Conservation (phyloP, 306 rosid species). For the Rosa rugosa region DNA sequence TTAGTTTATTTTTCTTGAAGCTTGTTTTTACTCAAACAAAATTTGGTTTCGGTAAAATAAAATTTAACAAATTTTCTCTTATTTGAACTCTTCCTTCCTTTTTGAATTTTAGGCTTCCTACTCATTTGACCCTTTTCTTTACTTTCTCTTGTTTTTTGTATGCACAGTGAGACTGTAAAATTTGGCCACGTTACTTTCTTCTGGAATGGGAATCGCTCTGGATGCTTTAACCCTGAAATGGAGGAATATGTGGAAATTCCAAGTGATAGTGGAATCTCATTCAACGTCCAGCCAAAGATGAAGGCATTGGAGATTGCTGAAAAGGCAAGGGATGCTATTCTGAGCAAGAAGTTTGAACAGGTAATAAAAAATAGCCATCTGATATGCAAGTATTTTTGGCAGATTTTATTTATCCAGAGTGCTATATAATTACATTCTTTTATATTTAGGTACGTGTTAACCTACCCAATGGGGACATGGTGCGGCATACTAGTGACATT, state of each 20-base stretch:
- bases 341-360: conserved; percentile 75
- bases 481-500: conserved; percentile 92
- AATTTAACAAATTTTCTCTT: not conserved
- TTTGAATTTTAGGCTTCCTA: not conserved
- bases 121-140: not conserved
- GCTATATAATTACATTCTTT: conserved; percentile 9
- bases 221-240: conserved; percentile 65
- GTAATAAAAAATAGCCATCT: conserved; percentile 23
- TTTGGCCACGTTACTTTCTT: conserved; percentile 98
- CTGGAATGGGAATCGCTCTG: conserved; percentile 99
- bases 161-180: conserved; percentile 89
- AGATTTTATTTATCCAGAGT: not conserved
- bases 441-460: conserved; percentile 81
- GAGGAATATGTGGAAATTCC: conserved; percentile 94
- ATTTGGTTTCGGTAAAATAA: not conserved
- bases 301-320: conserved; percentile 93
- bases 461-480: conserved; percentile 97
- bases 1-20: not conserved
- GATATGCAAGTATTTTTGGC: not conserved
- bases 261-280: conserved; percentile 87
- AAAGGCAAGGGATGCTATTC: conserved; percentile 90
- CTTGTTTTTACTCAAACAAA: not conserved
- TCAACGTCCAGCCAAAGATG: conserved; percentile 86
- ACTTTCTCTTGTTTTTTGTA: not conserved
- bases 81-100: not conserved